A percentile compares a stretch with the other conserved stretches of the same genome.
These are phyloP conservation scores for Penicillium sclerotiorum DNA, from an alignment of 2,329 filamentous ascomycete genomes.

Conservation along the genomic window DNA sequence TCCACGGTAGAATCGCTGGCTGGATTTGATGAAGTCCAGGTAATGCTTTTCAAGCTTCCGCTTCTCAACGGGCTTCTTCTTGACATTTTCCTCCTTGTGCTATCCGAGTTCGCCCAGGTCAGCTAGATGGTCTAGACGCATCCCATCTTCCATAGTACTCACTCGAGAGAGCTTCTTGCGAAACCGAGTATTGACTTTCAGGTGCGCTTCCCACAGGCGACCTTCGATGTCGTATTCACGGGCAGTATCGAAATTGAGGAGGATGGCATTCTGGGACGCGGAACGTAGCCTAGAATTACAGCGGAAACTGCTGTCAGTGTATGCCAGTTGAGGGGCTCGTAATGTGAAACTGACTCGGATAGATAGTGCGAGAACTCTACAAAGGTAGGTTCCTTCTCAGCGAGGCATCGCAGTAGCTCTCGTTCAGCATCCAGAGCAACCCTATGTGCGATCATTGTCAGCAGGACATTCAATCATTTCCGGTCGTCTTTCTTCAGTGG, in stretches of 20 bases:
- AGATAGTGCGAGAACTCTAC: constrained; percentile 52
- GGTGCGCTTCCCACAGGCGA: constrained; percentile 77
- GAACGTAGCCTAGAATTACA: constrained; percentile 64
- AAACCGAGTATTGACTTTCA: constrained; percentile 76
- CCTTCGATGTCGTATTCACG: constrained; percentile 66
- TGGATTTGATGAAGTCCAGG: constrained; percentile 79
- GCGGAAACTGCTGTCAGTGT: constrained; percentile 13
- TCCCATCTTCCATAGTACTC: constrained; percentile 28
- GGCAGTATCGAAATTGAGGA: constrained; percentile 59
- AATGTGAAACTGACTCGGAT: constrained; percentile 36
- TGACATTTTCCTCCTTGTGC: constrained; percentile 54
- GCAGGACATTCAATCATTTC: background rate
- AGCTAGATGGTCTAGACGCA: constrained; percentile 5
- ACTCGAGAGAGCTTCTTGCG: constrained; percentile 66
- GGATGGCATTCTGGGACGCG: constrained; percentile 71
- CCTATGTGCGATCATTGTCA: constrained; percentile 28
- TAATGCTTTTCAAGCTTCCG: constrained; percentile 83
- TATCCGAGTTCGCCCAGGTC: constrained; percentile 28
- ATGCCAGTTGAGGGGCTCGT: constrained; percentile 3
- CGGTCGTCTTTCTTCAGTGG: background rate
- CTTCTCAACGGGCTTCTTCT: constrained; percentile 62
- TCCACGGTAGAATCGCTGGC: constrained; percentile 84
- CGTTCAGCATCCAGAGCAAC: constrained; percentile 50
- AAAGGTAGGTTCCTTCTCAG: constrained; percentile 53
- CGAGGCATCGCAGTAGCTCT: constrained; percentile 52